Conservation (phyloP, 495 filamentous ascomycete genomes). For the Massariosphaeria phaeospora region DNA sequence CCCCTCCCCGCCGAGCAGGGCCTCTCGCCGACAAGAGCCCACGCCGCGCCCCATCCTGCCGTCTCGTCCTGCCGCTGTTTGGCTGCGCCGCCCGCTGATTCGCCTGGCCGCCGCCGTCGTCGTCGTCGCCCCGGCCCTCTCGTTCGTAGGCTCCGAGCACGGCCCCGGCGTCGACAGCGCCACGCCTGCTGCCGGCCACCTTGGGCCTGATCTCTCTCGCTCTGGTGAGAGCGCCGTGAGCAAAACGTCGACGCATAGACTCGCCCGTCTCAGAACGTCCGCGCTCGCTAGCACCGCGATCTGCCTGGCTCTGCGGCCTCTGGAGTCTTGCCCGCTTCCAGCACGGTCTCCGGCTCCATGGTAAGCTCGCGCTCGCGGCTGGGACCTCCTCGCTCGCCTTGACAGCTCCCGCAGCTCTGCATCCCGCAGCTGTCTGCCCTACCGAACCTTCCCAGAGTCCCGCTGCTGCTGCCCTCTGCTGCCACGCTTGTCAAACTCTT, state of each 20-base stretch:
- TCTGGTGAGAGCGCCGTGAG: background rate
- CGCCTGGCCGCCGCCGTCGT: too few relatives aligned
- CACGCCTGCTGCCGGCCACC: background rate
- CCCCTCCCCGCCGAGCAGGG: background rate
- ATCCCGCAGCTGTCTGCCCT: conserved; percentile 18
- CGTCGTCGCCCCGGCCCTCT: conserved; percentile 18
- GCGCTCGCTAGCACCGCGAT: conserved; percentile 19
- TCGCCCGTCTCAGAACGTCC: conserved; percentile 10
- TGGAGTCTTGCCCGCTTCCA: conserved; percentile 20
- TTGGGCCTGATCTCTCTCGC: background rate
- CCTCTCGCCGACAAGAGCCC: too few relatives aligned
- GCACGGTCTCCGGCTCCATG: conserved; percentile 32
- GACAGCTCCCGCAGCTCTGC: conserved; percentile 16
- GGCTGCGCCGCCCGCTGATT: background rate
- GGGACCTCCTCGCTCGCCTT: conserved; percentile 20
- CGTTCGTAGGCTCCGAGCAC: conserved; percentile 2
- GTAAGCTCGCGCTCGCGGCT: conserved; percentile 23
- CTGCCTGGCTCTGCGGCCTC: background rate
- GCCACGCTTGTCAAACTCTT: conserved; percentile 25
- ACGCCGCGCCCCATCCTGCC: background rate
- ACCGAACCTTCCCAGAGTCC: conserved; percentile 6
- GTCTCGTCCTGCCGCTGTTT: background rate
- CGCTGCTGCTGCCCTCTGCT: conserved; percentile 13
- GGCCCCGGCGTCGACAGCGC: conserved; percentile 1
- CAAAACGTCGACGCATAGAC: conserved; percentile 26